Percentiles rank a stretch among this genome's conserved stretches.
These are phyloP conservation scores for Komagataella mondaviorum DNA, from an alignment of 805 yeast species.

Conservation along the genomic window DNA sequence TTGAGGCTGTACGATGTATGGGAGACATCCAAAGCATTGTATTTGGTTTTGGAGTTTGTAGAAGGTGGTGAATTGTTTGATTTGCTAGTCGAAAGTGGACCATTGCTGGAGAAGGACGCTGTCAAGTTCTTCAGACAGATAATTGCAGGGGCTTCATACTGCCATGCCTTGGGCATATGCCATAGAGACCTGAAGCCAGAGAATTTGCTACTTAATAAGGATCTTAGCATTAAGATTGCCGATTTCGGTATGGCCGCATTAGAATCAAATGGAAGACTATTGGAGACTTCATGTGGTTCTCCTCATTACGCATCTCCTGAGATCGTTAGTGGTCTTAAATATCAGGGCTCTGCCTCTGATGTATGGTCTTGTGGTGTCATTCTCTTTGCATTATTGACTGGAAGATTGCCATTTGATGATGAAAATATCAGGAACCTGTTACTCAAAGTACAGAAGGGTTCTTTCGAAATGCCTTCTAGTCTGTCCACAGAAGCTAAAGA, in stretches of 20 bases:
- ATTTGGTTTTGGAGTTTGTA: slow-evolving; percentile 66
- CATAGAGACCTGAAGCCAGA: slow-evolving; percentile 81
- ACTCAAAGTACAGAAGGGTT: slow-evolving; percentile 66
- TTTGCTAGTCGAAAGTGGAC: slow-evolving; percentile 56
- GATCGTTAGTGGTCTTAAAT: slow-evolving; percentile 63
- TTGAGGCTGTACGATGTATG: slow-evolving; percentile 92
- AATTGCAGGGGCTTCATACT: slow-evolving; percentile 64
- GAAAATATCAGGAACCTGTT: slow-evolving; percentile 60
- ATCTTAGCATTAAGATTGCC: slow-evolving; percentile 62
- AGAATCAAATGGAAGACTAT: slow-evolving; percentile 53
- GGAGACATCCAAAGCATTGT: slow-evolving; percentile 89
- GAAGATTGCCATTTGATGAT: slow-evolving; percentile 76
- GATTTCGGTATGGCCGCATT: slow-evolving; percentile 88
- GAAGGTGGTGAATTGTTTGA: slow-evolving; percentile 86
- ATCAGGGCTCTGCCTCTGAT: slow-evolving; percentile 78
- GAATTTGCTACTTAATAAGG: slow-evolving; percentile 52
- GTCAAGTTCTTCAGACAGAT: slow-evolving; percentile 68
- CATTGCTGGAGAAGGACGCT: slow-evolving; percentile 60
- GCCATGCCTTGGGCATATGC: slow-evolving; percentile 70
- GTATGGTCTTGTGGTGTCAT: slow-evolving; percentile 87
- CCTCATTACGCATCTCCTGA: slow-evolving; percentile 89
- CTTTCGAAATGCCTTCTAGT: slow-evolving; percentile 56
- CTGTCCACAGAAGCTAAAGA: slow-evolving; percentile 55
- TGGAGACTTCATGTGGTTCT: slow-evolving; percentile 77
- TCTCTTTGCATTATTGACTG: slow-evolving; percentile 64